These are phyloP conservation scores for Pecoramyces ruminantium DNA, from an alignment of 192 early-diverging fungal species.

Conservation along the genomic window DNA sequence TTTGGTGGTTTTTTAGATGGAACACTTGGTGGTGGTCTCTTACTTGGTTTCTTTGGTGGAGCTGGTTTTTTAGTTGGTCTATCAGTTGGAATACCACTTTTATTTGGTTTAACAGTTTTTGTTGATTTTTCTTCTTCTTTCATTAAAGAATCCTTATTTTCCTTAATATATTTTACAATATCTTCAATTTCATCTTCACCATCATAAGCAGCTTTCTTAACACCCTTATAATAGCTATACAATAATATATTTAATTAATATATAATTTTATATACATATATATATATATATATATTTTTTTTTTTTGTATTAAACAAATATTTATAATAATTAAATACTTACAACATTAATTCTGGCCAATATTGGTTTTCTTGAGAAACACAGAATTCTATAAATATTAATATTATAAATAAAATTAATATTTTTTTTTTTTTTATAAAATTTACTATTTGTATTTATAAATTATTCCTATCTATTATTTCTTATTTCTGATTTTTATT, in stretches of 20 bases:
- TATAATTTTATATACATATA: background rate
- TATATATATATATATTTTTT: too few relatives aligned
- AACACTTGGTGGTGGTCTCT: background rate
- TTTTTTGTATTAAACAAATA: too few relatives aligned
- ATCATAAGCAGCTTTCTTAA: background rate
- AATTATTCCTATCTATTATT: too few relatives aligned
- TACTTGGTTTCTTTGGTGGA: background rate
- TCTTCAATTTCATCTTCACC: background rate
- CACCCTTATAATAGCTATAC: background rate
- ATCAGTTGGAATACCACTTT: background rate
- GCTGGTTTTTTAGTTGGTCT: background rate
- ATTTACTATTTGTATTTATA: too few relatives aligned
- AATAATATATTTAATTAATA: background rate
- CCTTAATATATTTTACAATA: background rate
- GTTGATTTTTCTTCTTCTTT: background rate
- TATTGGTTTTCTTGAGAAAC: background rate
- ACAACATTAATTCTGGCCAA: background rate
- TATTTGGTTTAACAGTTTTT: background rate
- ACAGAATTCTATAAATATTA: background rate
- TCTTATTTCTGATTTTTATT: too few relatives aligned
- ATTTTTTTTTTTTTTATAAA: too few relatives aligned
- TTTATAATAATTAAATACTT: background rate
- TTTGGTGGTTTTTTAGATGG: background rate
- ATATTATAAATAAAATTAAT: too few relatives aligned
- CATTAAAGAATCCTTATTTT: background rate